Evolutionary conservation across 2,329 filamentous ascomycete genomes (phyloP).

Genomic region (Arthrinium puccinioides): DNA sequence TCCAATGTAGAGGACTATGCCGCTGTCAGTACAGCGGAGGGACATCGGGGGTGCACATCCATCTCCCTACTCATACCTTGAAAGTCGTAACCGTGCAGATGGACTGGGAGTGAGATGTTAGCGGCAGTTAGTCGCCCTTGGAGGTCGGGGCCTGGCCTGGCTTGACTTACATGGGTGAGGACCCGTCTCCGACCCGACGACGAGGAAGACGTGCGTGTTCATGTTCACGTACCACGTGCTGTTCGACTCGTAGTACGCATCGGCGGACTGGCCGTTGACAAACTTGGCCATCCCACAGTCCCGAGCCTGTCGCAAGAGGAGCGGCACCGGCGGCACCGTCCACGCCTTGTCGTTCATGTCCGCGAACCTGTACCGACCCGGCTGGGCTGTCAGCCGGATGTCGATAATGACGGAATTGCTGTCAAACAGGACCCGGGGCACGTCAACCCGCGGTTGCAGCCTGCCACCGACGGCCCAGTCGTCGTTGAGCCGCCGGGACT

Average conservation of each 20-base stretch:
- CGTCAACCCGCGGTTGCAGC: neutral
- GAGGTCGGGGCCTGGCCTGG: neutral
- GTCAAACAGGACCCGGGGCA: neutral
- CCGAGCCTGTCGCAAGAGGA: neutral
- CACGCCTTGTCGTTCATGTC: conserved; percentile 2
- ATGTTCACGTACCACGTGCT: conserved; percentile 1
- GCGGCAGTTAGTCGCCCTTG: neutral
- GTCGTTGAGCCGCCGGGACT: neutral
- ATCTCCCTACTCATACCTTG: too few relatives aligned
- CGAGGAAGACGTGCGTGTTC: conserved; percentile 3
- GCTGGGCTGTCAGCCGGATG: conserved; percentile 2
- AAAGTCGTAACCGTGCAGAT: conserved; percentile 3
- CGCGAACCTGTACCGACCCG: neutral
- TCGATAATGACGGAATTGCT: conserved; percentile 1
- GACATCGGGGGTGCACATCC: too few relatives aligned
- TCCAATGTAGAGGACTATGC: neutral
- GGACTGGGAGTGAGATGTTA: neutral
- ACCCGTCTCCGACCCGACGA: conserved; percentile 3
- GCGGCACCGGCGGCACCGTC: neutral
- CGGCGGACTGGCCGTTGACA: neutral
- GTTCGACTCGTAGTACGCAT: neutral
- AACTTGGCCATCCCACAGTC: neutral
- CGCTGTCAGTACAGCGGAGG: neutral
- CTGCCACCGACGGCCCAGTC: neutral
- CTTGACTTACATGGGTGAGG: conserved; percentile 4